phyloP scores from a whole-genome alignment of 1,284 basidiomycete species.

The Trametes polyzona region DNA sequence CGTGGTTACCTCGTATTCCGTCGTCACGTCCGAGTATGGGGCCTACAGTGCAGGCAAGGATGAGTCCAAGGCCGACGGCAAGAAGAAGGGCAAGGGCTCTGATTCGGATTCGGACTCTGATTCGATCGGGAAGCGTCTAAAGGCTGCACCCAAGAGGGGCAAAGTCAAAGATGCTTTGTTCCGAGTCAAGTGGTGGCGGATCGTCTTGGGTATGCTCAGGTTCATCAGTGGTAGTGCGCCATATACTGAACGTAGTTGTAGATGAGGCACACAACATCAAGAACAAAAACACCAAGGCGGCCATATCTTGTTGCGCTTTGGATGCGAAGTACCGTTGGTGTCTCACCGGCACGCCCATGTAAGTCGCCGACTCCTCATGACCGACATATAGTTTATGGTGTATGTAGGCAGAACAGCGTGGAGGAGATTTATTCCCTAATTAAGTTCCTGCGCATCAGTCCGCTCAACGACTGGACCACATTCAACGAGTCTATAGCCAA shows the following conservation, averaged over 20 bases:
- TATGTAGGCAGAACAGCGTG: constrained; percentile 68
- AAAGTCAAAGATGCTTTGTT: constrained; percentile 75
- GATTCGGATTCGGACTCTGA: constrained; percentile 45
- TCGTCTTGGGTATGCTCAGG: constrained; percentile 73
- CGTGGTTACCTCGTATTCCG: constrained; percentile 85
- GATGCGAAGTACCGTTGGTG: constrained; percentile 86
- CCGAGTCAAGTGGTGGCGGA: constrained; percentile 80
- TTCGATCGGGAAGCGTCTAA: constrained; percentile 42
- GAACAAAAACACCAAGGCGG: constrained; percentile 84
- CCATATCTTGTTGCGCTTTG: constrained; percentile 82
- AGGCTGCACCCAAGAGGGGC: constrained; percentile 42
- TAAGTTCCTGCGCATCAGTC: constrained; percentile 86
- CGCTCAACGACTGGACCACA: constrained; percentile 78
- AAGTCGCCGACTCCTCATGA: constrained; percentile 33
- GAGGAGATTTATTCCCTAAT: constrained; percentile 90
- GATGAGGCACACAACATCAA: constrained; percentile 99
- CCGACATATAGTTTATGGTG: not conserved
- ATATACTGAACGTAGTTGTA: constrained; percentile 34
- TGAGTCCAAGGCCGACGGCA: constrained; percentile 43
- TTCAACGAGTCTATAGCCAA: constrained; percentile 84
- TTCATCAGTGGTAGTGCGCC: not conserved
- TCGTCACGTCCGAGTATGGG: constrained; percentile 75
- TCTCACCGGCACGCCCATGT: constrained; percentile 90
- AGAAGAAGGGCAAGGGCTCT: constrained; percentile 43
- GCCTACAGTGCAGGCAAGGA: constrained; percentile 50